Evolutionary conservation across 2,329 filamentous ascomycete species (phyloP), one percentile per base, ranked within the genome.

Genomic region (Trichoderma atrobrunneum): DNA sequence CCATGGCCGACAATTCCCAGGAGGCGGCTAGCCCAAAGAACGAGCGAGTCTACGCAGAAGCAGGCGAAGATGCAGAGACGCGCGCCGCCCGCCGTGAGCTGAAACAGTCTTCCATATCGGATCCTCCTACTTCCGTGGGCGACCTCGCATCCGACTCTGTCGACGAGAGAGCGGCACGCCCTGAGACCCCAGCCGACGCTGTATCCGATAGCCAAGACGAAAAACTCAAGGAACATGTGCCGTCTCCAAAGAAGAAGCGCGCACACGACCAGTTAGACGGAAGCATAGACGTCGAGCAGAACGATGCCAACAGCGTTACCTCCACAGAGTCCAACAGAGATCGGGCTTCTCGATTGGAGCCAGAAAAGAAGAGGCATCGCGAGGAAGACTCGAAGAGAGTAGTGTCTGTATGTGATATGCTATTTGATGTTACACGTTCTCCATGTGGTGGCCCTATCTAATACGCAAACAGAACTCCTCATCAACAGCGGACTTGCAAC

Each of bases 181-280:
- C 78, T 24, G 74, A 76, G 72, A 81, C 82, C 3, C 82, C 82
- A 26, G 81, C 83, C 48, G 77, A 78, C 61, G 79, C 81, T 68
- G 76, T 79, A 73, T 73, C 77, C 24, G 77, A 80, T 72, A 74
- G 76, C n/a, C 77, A 79, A 39, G 79, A 80, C 64, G 80, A 85
- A 67, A 79, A 82, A 54, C 71, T 78, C 70, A 85, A 82, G 77
- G 86, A 89, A 63, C 82, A 85, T 72, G 77, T 89, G 59, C 82
- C 85, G 24, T 91, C 88, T 14, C 89, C 89, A 34, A 91, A 91
- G 83, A 91, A 91, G 84, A 91, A 91, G 83, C 85, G 89, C 74
- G 86, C 84, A 32, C 87, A 88, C 74, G 88, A 89, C 74, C 85
- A 90, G 78, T 81, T 89, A 18, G 89, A 90, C 32, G 83, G 86